These are phyloP conservation scores for Macadamia tetraphylla DNA, from an alignment of 164 flowering plant genomes.

Conservation along the genomic window DNA sequence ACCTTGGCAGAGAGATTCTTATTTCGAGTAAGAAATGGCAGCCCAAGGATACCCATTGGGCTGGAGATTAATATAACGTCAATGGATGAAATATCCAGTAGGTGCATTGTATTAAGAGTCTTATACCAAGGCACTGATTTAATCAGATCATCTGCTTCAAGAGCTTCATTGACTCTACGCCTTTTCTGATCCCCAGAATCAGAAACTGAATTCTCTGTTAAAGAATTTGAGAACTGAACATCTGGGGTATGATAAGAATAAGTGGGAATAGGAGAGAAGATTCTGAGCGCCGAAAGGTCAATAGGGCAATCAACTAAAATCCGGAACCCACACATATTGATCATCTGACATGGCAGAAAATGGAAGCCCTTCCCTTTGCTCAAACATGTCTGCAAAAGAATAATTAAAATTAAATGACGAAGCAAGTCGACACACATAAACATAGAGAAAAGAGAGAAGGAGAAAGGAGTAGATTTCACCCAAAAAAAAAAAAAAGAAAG, in stretches of 20 bases:
- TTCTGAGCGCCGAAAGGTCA: constrained; percentile 67
- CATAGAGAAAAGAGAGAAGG: neutral
- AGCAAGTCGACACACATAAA: neutral
- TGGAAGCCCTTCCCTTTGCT: constrained; percentile 28
- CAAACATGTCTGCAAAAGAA: constrained; percentile 42
- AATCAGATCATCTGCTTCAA: constrained; percentile 41
- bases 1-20: constrained; percentile 75
- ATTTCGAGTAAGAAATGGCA: constrained; percentile 69
- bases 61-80: constrained; percentile 78
- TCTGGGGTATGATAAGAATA: constrained; percentile 6
- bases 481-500: no score
- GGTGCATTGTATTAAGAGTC: constrained; percentile 45
- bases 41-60: constrained; percentile 84
- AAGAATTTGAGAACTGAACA: constrained; percentile 10
- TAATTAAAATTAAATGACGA: neutral
- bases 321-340: constrained; percentile 45
- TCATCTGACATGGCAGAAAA: constrained; percentile 29
- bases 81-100: constrained; percentile 65
- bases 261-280: constrained; percentile 61
- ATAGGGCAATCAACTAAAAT: constrained; percentile 78
- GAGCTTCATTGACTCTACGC: constrained; percentile 30
- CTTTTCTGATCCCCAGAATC: constrained; percentile 26
- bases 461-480: neutral
- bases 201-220: neutral
- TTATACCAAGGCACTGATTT: constrained; percentile 71